Percentiles rank a stretch among this genome's conserved stretches.
These are phyloP conservation scores for Lipomyces kockii DNA, from an alignment of 805 yeast species.

Conservation along the genomic window DNA sequence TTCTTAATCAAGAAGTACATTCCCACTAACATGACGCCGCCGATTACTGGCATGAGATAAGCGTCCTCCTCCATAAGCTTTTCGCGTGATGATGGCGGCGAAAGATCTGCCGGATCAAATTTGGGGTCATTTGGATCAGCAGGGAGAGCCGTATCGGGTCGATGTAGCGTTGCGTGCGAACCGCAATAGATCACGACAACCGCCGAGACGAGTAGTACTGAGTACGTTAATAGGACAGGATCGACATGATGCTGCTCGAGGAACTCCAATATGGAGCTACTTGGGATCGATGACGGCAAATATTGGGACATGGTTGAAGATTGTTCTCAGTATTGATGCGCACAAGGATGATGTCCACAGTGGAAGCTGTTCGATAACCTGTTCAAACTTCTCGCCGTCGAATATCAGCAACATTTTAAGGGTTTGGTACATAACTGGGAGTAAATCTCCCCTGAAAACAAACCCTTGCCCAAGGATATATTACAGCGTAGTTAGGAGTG, in stretches of 20 bases:
- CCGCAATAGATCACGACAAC: slow-evolving; percentile 33
- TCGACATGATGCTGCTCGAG: slow-evolving; percentile 28
- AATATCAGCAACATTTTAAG: too few species aligned
- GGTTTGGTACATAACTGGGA: too few species aligned
- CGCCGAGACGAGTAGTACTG: slow-evolving; percentile 34
- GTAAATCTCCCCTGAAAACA: too few species aligned
- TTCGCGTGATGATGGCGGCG: slow-evolving; percentile 18
- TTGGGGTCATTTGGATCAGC: slow-evolving; percentile 38
- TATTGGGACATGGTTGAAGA: background rate
- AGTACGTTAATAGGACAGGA: slow-evolving; percentile 35
- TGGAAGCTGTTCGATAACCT: too few species aligned
- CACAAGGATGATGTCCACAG: background rate
- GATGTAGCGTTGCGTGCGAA: slow-evolving; percentile 36
- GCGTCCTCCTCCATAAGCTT: slow-evolving; percentile 45
- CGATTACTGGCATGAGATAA: slow-evolving; percentile 52
- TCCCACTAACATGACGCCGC: slow-evolving; percentile 49
- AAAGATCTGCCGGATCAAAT: slow-evolving; percentile 40
- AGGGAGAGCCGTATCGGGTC: slow-evolving; percentile 38
- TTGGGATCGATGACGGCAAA: background rate
- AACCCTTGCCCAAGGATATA: too few species aligned
- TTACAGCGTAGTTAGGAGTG: too few species aligned
- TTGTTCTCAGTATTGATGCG: background rate
- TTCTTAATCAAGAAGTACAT: slow-evolving; percentile 49
- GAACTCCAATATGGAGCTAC: slow-evolving; percentile 10
- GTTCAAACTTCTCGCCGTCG: too few species aligned